phyloP scores from a whole-genome alignment of 176 grass and related monocot genomes.

The Oryza punctata region DNA sequence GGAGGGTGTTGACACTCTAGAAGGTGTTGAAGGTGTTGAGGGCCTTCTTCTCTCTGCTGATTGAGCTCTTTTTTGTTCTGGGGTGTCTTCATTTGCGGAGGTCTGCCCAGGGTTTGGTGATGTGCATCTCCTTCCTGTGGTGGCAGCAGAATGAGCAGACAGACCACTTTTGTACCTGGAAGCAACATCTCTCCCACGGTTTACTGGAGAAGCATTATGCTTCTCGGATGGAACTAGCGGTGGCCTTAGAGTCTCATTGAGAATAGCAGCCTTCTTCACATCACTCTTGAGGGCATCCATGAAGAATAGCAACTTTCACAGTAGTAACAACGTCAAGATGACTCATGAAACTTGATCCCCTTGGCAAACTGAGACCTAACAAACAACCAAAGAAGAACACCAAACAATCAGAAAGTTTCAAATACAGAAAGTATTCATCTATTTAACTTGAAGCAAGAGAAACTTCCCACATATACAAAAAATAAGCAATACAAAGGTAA shows the following conservation, averaged over 20 bases:
- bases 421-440: conserved; percentile 1
- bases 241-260: conserved; percentile 52
- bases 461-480: background rate
- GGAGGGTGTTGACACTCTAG: conserved; percentile 56
- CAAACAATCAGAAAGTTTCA: conserved; percentile 16
- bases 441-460: conserved; percentile 27
- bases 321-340: conserved; percentile 61
- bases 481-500: no score
- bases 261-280: conserved; percentile 41
- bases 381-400: conserved; percentile 3
- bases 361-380: conserved; percentile 25
- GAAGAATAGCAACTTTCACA: conserved; percentile 36
- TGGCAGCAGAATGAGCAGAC: conserved; percentile 18
- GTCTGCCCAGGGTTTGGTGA: conserved; percentile 52
- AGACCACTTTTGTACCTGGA: conserved; percentile 74
- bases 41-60: conserved; percentile 84
- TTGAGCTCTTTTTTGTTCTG: conserved; percentile 60
- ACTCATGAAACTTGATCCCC: conserved; percentile 30
- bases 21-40: conserved; percentile 56
- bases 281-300: conserved; percentile 55
- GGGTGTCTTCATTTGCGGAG: conserved; percentile 26
- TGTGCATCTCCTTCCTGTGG: conserved; percentile 52
- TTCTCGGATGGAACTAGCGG: conserved; percentile 87
- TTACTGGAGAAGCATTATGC: conserved; percentile 59
- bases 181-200: conserved; percentile 54